Evolutionary conservation across 495 filamentous ascomycete genomes (phyloP).

Genomic region (Hypoxylon fuscum): DNA sequence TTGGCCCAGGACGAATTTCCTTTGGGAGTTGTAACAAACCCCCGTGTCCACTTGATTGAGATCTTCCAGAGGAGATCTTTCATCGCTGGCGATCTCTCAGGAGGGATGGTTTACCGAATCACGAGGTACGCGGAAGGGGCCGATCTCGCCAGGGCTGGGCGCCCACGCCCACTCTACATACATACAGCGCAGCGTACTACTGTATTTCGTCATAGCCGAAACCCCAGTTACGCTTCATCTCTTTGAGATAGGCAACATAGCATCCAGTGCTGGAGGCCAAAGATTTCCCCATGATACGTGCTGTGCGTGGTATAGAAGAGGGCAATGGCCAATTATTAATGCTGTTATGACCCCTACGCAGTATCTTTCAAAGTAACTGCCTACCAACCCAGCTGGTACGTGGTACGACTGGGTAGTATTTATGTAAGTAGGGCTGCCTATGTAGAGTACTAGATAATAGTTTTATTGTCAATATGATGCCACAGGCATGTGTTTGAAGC

Average conservation of each 20-base stretch:
- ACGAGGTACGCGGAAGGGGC: slow-evolving; percentile 26
- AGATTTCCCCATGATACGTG: background rate
- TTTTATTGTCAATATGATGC: slow-evolving; percentile 24
- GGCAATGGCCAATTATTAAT: background rate
- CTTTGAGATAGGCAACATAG: slow-evolving; percentile 1
- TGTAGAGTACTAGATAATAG: background rate
- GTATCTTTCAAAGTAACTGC: too few species aligned
- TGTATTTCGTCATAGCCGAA: slow-evolving; percentile 40
- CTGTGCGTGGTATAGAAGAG: background rate
- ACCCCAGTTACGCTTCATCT: slow-evolving; percentile 19
- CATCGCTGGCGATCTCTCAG: slow-evolving; percentile 36
- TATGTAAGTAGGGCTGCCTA: too few species aligned
- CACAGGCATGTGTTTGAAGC: slow-evolving; percentile 34
- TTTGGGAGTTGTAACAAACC: too few species aligned
- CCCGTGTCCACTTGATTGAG: slow-evolving; percentile 40
- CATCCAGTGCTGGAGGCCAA: slow-evolving; percentile 5
- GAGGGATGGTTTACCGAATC: slow-evolving; percentile 32
- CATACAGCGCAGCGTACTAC: too few species aligned
- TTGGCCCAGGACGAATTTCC: slow-evolving; percentile 20
- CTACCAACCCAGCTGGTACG: too few species aligned
- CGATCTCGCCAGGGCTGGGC: slow-evolving; percentile 20
- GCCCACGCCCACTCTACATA: background rate
- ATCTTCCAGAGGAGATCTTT: slow-evolving; percentile 44
- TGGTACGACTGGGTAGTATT: too few species aligned
- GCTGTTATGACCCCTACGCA: too few species aligned